Base-by-base conservation (phyloP, 495 filamentous ascomycete species). In the Daldinia loculata region DNA sequence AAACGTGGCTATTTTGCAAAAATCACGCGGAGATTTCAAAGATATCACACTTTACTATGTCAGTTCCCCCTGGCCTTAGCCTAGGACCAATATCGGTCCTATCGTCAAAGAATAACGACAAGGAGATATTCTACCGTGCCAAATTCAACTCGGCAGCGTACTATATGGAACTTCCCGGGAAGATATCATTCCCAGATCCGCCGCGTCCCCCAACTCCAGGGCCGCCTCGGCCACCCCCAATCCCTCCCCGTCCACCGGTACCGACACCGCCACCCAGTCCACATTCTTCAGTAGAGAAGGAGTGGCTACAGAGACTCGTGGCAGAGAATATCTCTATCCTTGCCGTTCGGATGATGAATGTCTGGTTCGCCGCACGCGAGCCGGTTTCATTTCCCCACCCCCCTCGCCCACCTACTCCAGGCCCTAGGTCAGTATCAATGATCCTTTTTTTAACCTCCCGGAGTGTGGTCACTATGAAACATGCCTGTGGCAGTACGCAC, bases 141-240 rank as follows among this genome's bases (percentile, higher is more conserved):
- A 26, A n/a, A 2, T 2, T 14, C 48, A 24, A 51, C 36, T 36
- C 38, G 51, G 22, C 14, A 51, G 6, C 45, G 27, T 34, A 39
- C 27, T 39, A 36, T 52, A 39, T 51, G 48, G 60, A 65, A 48
- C 26, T 39, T 22, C 17, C 57, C 19, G 53, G 57, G 56, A 63
- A 57, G 24, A 45, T 66, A 32, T 66, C 69, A 9, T 65, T 76
- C 29, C 74, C 75, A 34, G 38, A 75, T 45, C 75, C 75, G 59
- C 73, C 75, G 15, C 73, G 73, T 63, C 73, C 75, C 62, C 75
- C 73, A 65, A 77, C 75, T 43, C 75, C 75, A 34, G 75, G 75
- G 36, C 70, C 70, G 15, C 73, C 73, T 67, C 61, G 70, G 60
- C 73, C 72, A 66, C 43, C 67, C 69, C 75, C 70, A 57, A 72